Conservation (phyloP, 306 rosid species). For the Quercus aquifolioides region DNA sequence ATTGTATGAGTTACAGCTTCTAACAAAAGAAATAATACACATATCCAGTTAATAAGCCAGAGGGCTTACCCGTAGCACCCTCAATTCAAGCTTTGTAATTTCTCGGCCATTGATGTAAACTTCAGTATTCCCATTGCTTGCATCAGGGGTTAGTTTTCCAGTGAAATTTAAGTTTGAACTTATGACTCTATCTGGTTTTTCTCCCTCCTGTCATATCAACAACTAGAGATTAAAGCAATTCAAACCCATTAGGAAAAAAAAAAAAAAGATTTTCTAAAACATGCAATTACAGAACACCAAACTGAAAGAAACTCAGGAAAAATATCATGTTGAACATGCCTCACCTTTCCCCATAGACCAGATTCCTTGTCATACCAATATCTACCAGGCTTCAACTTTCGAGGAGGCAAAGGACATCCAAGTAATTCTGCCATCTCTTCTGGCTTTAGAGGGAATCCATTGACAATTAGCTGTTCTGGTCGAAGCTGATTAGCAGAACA, state of each 20-base stretch:
- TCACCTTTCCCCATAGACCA: slow-evolving; percentile 97
- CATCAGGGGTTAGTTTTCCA: slow-evolving; percentile 72
- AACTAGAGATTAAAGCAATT: slow-evolving; percentile 18
- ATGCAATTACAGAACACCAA: slow-evolving; percentile 7
- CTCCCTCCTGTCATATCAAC: slow-evolving; percentile 73
- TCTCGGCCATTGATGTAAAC: slow-evolving; percentile 96
- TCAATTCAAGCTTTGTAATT: slow-evolving; percentile 90
- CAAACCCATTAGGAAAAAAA: slow-evolving; percentile 1
- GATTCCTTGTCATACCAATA: slow-evolving; percentile 99
- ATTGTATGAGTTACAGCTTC: no score
- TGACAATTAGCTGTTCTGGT: slow-evolving; percentile 90
- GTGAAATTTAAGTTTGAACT: slow-evolving; percentile 90
- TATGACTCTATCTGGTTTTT: slow-evolving; percentile 84
- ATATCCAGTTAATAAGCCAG: slow-evolving; percentile 15
- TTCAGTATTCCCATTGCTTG: slow-evolving; percentile 92
- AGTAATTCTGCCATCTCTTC: slow-evolving; percentile 92
- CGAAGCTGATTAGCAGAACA: slow-evolving; percentile 97
- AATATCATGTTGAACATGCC: slow-evolving; percentile 13
- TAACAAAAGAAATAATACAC: slow-evolving; percentile 1
- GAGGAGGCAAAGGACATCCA: slow-evolving; percentile 85
- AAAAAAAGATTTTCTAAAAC: background rate
- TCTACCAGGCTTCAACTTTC: slow-evolving; percentile 90
- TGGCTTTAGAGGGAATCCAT: slow-evolving; percentile 67
- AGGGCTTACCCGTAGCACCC: slow-evolving; percentile 75
- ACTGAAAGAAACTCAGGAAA: slow-evolving; percentile 13